Evolutionary conservation across 768 basidiomycete genomes (phyloP), one percentile per base, ranked within the genome.

Genomic region (Mycena metata): DNA sequence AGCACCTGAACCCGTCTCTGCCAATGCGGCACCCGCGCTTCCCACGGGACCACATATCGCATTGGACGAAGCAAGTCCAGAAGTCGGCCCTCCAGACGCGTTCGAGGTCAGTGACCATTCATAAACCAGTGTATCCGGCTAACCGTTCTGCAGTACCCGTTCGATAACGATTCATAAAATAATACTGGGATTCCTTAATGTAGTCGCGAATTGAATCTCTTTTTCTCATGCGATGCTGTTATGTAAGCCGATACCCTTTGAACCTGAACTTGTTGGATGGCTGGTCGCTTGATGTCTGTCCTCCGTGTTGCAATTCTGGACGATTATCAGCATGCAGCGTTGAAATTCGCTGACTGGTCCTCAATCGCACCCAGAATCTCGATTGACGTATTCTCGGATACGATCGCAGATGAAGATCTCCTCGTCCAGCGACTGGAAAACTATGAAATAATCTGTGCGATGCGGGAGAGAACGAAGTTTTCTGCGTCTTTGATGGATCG

Each of bases 1-100:
- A 58, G 72, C 82, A 52, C 68, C 80, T 64, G 57, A 60, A 13
- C 59, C 66, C 12, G 54, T 21, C 24, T 7, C 71, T 59, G 69
- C 70, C 62, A 79, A 80, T 65, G 79, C 74, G 49, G 79, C 74
- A 50, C 75, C 81, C 74, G 72, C 42, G 70, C 79, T 76, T 9
- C 77, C 83, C 17, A 73, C 81, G n/a, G 85, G 85, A 3, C 79
- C 83, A 45, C 89, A 93, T 72, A 90, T 93, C 58, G 83, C 91
- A 10, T 79, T 94, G 60, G 90, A 93, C 74, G 92, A 93, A 69
- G 85, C 78, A 74, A 86, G 85, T 19, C 87, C 90, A 11, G 94
- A 96, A 74, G 90, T 88, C 26, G 90, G 89, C 47, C 88, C 90
- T 15, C 96, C 96, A 75, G 86, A 85, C 74, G 78, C 92, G 26